Evolutionary conservation across 441 rosid species (phyloP).

Genomic region (Gossypium davidsonii): DNA sequence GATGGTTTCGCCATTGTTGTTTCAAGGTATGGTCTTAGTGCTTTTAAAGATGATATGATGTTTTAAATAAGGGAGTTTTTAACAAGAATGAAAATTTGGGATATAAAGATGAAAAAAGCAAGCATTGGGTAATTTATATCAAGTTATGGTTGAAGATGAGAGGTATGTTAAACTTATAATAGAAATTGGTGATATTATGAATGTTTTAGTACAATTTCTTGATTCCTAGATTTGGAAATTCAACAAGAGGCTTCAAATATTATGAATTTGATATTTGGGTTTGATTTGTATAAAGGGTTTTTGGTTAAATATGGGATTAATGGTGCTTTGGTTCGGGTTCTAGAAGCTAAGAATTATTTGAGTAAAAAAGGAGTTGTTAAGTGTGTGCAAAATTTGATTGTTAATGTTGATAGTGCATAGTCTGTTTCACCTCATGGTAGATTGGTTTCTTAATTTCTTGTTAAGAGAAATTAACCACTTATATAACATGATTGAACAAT

Average conservation of each 20-base stretch:
- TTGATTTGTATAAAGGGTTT: conserved; percentile 37
- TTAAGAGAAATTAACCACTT: conserved; percentile 11
- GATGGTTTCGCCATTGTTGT: conserved; percentile 72
- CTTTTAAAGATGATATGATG: conserved; percentile 71
- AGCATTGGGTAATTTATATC: conserved; percentile 50
- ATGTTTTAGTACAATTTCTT: conserved; percentile 45
- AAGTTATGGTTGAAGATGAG: conserved; percentile 48
- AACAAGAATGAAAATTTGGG: conserved; percentile 87
- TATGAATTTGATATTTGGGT: conserved; percentile 47
- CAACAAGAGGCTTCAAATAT: conserved; percentile 58
- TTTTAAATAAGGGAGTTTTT: conserved; percentile 69
- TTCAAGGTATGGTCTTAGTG: conserved; percentile 39
- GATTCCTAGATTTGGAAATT: conserved; percentile 45
- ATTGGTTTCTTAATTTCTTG: conserved; percentile 44
- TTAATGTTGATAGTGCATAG: conserved; percentile 91
- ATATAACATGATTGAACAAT: not conserved
- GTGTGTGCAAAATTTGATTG: conserved; percentile 58
- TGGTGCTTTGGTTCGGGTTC: conserved; percentile 60
- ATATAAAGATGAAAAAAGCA: conserved; percentile 69
- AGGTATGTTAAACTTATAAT: conserved; percentile 41
- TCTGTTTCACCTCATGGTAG: conserved; percentile 80
- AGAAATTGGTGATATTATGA: conserved; percentile 49
- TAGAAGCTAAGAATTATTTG: conserved; percentile 46
- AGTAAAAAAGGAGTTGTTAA: conserved; percentile 51
- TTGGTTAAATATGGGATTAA: conserved; percentile 61